Base-by-base conservation (phyloP, 2,329 filamentous ascomycete species). In the Exophiala phaeomuriformis region DNA sequence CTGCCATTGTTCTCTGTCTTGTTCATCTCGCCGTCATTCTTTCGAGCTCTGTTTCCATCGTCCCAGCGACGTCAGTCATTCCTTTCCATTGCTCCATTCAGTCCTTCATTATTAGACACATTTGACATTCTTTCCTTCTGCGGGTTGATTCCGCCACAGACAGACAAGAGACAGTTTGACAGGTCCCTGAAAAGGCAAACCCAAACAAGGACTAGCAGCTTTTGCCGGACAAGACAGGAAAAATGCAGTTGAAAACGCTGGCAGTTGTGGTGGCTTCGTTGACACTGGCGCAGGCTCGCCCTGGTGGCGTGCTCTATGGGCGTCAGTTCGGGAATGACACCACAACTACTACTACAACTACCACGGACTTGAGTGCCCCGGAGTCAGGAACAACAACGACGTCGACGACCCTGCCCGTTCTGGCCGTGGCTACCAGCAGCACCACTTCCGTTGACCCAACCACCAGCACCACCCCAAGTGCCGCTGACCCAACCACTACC, bases 21-120 rank as follows among this genome's bases (percentile, higher is more conserved):
- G 33, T 44, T 41, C 41, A 50, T 19, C 42, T 55, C 57, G 29
- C 51, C 47, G 53, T 57, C 57, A 44, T 47, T 59, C 57, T 49
- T 57, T 55, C 48, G 44, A 39, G 19, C 19, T 29, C 49, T n/a
- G 36, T 31, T 44, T 47, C 47, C 48, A 32, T 48, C 57, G 57
- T 59, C 57, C 57, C 46, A 59, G 57, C 52, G 57, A 59, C 57
- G 57, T 52, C 57, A 58, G 56, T 53, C 56, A 49, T 43, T 59
- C 57, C 30, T 59, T 59, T 55, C 40, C 28, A 49, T 39, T 10
- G 9, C 27, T 27, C 40, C 44, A 39, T 46, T 49, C 49, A 36
- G 31, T 56, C 53, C 41, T 47, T 19, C 19, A 19, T 19, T 56
- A 44, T 29, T 39, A 46, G 31, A 50, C 39, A 35, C n/a, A 30